A percentile compares a stretch with the other conserved stretches of the same genome.
These are phyloP conservation scores for Calonectria pseudoreteaudii DNA, from an alignment of 2,329 filamentous ascomycete genomes.

Conservation along the genomic window DNA sequence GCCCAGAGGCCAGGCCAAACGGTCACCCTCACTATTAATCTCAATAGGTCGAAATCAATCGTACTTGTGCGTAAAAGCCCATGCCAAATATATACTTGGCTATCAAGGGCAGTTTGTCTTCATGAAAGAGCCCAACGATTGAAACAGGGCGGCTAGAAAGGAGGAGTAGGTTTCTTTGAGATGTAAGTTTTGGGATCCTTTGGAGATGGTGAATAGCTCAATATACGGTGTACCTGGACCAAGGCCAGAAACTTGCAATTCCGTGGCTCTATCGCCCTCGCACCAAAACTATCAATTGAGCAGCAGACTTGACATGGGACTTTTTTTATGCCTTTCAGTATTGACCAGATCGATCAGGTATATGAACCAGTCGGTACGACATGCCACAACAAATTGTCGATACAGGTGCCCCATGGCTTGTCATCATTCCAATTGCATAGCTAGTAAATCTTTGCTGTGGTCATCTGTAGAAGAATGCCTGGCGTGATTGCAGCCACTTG, in stretches of 20 bases:
- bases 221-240: neutral
- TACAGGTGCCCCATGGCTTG: neutral
- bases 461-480: neutral
- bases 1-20: neutral
- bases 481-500: neutral
- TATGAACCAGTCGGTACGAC: neutral
- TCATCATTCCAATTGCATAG: neutral
- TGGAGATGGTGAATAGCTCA: neutral
- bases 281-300: neutral
- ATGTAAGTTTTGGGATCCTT: neutral
- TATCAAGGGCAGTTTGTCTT: neutral
- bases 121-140: neutral
- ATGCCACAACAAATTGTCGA: neutral
- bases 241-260: neutral
- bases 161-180: neutral
- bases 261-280: neutral
- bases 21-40: neutral
- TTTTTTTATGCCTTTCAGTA: neutral
- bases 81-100: no score
- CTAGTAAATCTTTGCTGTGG: neutral
- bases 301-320: neutral
- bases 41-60: no score
- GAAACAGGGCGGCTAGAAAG: neutral
- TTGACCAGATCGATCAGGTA: neutral
- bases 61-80: no score